Evolutionary conservation across 768 basidiomycete species (phyloP), one percentile per base, ranked within the genome.

Genomic region (Termitomyces sp.): DNA sequence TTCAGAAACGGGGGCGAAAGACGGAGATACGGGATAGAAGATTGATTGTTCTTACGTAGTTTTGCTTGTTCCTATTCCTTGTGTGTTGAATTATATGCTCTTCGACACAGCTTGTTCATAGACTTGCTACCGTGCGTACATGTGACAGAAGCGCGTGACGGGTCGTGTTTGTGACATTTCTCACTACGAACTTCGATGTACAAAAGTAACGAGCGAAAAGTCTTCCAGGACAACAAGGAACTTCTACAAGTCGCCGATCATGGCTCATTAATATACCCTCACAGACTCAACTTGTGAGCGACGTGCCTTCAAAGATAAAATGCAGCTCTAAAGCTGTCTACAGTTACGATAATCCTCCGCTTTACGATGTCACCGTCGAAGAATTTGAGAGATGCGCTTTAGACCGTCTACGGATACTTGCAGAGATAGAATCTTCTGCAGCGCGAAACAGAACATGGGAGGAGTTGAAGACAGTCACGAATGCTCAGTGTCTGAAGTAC

Each of bases 361-460:
- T 80, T 16, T 87, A 86, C 56, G 94, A 98, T 65, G 87, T 98
- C 20, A 94, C 94, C 1, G 77, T 98, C 18, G 97, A 98, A 69
- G 91, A 98, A 61, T 99, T 99, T 63, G 97, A 99, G 69, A 86
- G 80, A 3, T 91, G 81, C 67, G 97, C 97, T 0, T 78, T 99
- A 22, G 86, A 96, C 63, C 78, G 97, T 38, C 79, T 99, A 33
- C 85, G 92, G 28, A 79, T 97, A 18, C 81, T 97, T 18, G 88
- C 90, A 16, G 93, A 95, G 68, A 95, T 97, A 55, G 94, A 96
- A 67, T 87, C 94, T 1, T 93, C 90, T 4, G 83, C 85, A 60
- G 90, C 87, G 10, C 88, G 94, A 35, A 93, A 94, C 67, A 76
- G 91, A 43, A 70, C 87, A n/a, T 87, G 80, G 78, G 86, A 90